phyloP scores from a whole-genome alignment of 768 basidiomycete species.

The Exidia glandulosa region DNA sequence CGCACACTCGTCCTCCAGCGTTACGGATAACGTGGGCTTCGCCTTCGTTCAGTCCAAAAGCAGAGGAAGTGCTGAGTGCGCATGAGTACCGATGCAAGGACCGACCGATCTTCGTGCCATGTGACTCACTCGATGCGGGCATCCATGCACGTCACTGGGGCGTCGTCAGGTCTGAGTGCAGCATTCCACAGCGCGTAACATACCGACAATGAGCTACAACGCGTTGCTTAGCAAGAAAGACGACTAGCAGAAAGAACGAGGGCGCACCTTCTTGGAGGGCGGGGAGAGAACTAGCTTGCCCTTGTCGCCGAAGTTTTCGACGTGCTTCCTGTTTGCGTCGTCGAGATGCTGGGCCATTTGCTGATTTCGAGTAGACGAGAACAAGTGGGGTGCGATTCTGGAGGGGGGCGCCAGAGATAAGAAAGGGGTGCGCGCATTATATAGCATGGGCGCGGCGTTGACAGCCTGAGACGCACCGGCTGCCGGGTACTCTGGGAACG shows the following conservation, averaged over 20 bases:
- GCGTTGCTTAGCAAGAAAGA: neutral
- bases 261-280: neutral
- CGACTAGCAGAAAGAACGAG: neutral
- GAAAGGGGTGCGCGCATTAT: neutral
- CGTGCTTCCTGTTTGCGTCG: neutral
- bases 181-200: neutral
- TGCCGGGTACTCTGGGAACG: conserved; percentile 41
- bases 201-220: neutral
- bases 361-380: neutral
- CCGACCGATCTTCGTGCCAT: neutral
- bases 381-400: neutral
- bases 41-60: conserved; percentile 52
- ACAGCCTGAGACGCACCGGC: neutral
- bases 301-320: neutral
- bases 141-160: conserved; percentile 60
- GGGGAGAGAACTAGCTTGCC: neutral
- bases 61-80: conserved; percentile 37
- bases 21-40: conserved; percentile 67
- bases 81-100: conserved; percentile 1
- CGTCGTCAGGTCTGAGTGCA: neutral
- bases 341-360: neutral
- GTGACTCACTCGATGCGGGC: conserved; percentile 50
- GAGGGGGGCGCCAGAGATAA: neutral
- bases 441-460: neutral
- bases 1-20: conserved; percentile 56